phyloP scores from a whole-genome alignment of 495 filamentous ascomycete species.

The Trichoderma asperelloides region DNA sequence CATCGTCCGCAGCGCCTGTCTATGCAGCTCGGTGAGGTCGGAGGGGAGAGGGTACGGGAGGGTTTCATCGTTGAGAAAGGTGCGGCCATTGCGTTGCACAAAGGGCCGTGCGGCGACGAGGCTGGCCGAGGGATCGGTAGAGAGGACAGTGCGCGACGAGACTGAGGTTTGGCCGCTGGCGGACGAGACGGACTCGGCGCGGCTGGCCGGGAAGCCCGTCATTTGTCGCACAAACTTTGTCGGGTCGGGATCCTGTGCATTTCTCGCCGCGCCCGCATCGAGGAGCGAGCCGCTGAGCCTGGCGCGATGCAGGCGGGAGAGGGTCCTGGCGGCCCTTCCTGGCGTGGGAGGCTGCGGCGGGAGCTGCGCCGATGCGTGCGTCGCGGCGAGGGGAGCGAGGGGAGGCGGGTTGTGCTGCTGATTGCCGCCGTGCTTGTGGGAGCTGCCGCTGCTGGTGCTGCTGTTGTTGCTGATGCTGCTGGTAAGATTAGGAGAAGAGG shows the following conservation, averaged over 20 bases:
- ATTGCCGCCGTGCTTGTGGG: not conserved
- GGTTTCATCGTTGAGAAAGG: constrained; percentile 68
- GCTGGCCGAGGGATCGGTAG: constrained; percentile 23
- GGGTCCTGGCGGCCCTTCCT: not conserved
- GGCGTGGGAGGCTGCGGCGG: not conserved
- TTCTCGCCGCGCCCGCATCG: not conserved
- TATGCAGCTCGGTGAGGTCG: constrained; percentile 78
- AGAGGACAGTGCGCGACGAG: constrained; percentile 28
- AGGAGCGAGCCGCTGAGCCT: constrained; percentile 2
- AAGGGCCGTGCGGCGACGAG: constrained; percentile 48
- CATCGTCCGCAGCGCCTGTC: constrained; percentile 76
- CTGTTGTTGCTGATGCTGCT: not conserved
- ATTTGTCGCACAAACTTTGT: not conserved
- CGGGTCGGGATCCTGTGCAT: not conserved
- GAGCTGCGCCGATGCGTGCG: not conserved
- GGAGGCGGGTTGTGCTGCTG: not conserved
- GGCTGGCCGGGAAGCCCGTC: constrained; percentile 16
- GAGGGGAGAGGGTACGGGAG: constrained; percentile 76
- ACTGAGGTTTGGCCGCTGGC: constrained; percentile 22
- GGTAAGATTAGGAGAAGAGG: not conserved
- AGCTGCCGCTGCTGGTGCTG: not conserved
- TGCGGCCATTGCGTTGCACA: constrained; percentile 63
- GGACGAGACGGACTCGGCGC: constrained; percentile 33
- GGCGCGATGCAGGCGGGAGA: constrained; percentile 6
- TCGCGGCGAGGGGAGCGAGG: not conserved